Evolutionary conservation across 2,329 filamentous ascomycete genomes (phyloP).

Genomic region (Colletotrichum scovillei): DNA sequence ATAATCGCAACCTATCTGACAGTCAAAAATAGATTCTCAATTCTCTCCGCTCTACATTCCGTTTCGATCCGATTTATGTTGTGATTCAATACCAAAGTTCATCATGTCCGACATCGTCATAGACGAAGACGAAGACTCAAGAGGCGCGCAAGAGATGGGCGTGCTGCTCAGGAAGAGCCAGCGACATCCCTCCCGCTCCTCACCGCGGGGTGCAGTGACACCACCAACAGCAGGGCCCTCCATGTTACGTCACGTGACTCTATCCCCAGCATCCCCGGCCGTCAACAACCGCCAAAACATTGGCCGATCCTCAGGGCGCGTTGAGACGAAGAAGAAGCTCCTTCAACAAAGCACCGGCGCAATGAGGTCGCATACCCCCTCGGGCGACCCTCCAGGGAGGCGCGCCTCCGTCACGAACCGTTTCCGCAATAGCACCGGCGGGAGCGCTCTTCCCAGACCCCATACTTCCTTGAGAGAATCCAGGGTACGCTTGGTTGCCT

Average conservation of each 20-base stretch:
- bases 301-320: slow-evolving; percentile 28
- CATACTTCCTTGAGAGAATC: slow-evolving; percentile 50
- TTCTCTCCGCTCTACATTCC: neutral
- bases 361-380: slow-evolving; percentile 42
- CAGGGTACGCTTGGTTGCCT: slow-evolving; percentile 47
- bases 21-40: neutral
- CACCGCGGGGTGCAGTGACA: neutral
- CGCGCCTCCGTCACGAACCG: slow-evolving; percentile 45
- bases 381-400: slow-evolving; percentile 44
- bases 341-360: slow-evolving; percentile 42
- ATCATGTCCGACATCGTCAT: neutral
- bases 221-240: neutral
- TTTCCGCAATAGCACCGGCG: slow-evolving; percentile 50
- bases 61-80: neutral
- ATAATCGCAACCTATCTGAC: neutral
- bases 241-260: slow-evolving; percentile 13
- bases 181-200: neutral
- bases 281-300: slow-evolving; percentile 25
- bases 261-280: slow-evolving; percentile 13
- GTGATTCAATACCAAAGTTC: neutral
- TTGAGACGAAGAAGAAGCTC: neutral
- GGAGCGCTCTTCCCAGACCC: slow-evolving; percentile 49
- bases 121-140: neutral
- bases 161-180: neutral
- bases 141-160: neutral